Evolutionary conservation across 169 alveolate genomes (phyloP).

Genomic region (Babesia gibsoni): DNA sequence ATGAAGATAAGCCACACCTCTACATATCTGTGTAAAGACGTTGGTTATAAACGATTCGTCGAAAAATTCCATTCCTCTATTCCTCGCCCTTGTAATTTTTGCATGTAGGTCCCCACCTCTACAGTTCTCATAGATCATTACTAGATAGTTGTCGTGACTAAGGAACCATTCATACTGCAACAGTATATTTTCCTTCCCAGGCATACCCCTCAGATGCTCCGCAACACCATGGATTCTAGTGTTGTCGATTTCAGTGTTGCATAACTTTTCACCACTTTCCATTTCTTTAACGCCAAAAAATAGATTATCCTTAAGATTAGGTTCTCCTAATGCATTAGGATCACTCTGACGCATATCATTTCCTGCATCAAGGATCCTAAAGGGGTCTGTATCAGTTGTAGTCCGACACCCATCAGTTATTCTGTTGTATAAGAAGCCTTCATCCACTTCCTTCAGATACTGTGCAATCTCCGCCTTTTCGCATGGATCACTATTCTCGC

Average conservation of each 20-base stretch:
- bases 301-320: no score
- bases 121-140: slow-evolving; percentile 22
- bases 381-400: no score
- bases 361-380: no score
- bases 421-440: no score
- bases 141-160: not conserved
- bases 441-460: not conserved
- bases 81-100: not conserved
- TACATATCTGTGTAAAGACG: slow-evolving; percentile 10
- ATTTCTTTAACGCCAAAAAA: no score
- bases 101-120: slow-evolving; percentile 17
- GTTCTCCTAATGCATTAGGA: no score
- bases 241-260: no score
- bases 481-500: not conserved
- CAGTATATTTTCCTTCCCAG: not conserved
- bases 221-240: no score
- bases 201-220: no score
- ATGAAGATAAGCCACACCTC: slow-evolving; percentile 14
- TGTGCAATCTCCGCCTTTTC: not conserved
- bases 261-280: no score
- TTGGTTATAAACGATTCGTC: not conserved
- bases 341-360: no score
- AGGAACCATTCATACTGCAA: not conserved
- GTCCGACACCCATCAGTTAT: no score
- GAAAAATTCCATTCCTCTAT: not conserved